Evolutionary conservation across 2,329 filamentous ascomycete species (phyloP).

Genomic region (Knoxdaviesia proteae): DNA sequence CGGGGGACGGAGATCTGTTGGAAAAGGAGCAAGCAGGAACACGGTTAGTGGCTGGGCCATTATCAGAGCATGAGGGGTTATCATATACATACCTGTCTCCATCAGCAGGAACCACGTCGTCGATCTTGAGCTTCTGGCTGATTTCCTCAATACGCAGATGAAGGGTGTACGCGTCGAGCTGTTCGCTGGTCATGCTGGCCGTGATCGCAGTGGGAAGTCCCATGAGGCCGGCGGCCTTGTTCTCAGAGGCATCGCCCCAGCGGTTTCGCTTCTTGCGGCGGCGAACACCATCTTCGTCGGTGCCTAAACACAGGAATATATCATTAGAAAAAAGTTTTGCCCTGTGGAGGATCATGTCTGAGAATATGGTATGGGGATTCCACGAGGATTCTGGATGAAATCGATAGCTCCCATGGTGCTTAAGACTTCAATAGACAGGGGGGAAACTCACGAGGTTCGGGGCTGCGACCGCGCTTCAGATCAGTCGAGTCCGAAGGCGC

Average conservation of each 20-base stretch:
- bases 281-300: conserved; percentile 53
- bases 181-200: conserved; percentile 94
- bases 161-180: conserved; percentile 90
- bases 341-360: background rate
- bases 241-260: conserved; percentile 93
- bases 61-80: background rate
- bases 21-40: conserved; percentile 6
- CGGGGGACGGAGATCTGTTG: conserved; percentile 72
- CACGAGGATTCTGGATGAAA: no score
- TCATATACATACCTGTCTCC: conserved; percentile 58
- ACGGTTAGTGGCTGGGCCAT: background rate
- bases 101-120: conserved; percentile 94
- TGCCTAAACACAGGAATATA: conserved; percentile 18
- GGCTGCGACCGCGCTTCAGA: conserved; percentile 79
- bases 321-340: background rate
- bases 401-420: no score
- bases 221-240: conserved; percentile 97
- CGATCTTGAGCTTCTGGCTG: conserved; percentile 95
- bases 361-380: no score
- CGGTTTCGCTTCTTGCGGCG: conserved; percentile 96
- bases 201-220: conserved; percentile 89
- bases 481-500: conserved; percentile 20
- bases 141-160: conserved; percentile 98
- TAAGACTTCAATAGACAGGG: background rate
- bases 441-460: conserved; percentile 45